Base-by-base conservation (phyloP, 73 alveolate genomes). In the Stentor roeselii region DNA sequence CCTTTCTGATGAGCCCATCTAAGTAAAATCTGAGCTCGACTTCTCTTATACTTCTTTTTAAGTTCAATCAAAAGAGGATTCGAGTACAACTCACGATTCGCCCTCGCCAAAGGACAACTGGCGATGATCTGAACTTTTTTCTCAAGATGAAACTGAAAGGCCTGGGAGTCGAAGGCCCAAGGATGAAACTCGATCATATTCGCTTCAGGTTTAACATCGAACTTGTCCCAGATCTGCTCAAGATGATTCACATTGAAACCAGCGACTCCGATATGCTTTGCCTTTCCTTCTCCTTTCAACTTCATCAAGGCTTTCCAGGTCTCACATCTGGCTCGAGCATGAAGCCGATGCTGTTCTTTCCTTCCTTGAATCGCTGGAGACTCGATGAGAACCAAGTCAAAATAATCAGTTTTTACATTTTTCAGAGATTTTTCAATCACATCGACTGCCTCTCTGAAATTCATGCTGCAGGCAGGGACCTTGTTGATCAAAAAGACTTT, bases 151-250 rank as follows among this genome's bases (percentile, higher is more conserved):
- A 67, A 90, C 76, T 94, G 90, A 41, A 95, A 84, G 3, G 97
- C 92, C 40, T 95, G 95, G 60, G 86, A 85, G 80, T 94, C 96
- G 78, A 78, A 82, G 85, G 92, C 92, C 3, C 92, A 85, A 11
- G 98, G 98, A 87, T 95, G 95, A 42, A 90, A 87, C 78, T 95
- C 99, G n/a, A 95, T 92, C 85, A 91, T 87, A 82, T 95, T 94
- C 59, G 94, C 86, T 36, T 82, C 95, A 27, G 98, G 99, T 60
- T 84, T 95, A 39, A 94, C 88, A 67, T 75, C 87, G 67, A 93
- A 88, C 42, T 94, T 38, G 41, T 83, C 87, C 78, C 93, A 36
- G 60, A 95, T 80, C 78, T 92, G 91, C 42, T 90, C 90, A 11
- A 95, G 87, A 86, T 95, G 99, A 42, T 83, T 84, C 38, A 78